These are phyloP conservation scores for Xylaria sp. DNA, from an alignment of 2,329 filamentous ascomycete genomes.

Conservation along the genomic window DNA sequence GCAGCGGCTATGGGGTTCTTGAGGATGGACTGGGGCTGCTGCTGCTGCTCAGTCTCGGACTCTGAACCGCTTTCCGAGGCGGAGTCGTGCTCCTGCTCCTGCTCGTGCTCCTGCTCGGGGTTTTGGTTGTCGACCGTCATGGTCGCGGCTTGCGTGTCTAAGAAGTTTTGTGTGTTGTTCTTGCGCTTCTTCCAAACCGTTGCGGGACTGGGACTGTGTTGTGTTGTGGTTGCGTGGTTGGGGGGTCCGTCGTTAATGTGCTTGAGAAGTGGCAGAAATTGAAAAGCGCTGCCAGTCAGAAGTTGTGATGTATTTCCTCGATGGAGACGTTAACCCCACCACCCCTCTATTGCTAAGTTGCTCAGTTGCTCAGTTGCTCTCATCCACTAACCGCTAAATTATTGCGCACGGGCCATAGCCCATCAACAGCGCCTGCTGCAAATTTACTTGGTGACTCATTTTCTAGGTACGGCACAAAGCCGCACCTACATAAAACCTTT, in stretches of 20 bases:
- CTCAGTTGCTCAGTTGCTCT: background rate
- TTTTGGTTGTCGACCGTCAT: constrained; percentile 30
- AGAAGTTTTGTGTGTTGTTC: background rate
- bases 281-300: constrained; percentile 3
- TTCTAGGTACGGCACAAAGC: background rate
- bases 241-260: background rate
- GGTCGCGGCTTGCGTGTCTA: constrained; percentile 9
- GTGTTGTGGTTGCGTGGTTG: background rate
- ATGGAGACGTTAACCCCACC: constrained; percentile 21
- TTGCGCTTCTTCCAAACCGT: background rate
- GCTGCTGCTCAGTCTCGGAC: constrained; percentile 25
- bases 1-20: constrained; percentile 14
- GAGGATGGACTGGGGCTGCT: constrained; percentile 5
- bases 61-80: constrained; percentile 31
- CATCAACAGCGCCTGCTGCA: background rate
- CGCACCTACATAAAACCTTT: background rate
- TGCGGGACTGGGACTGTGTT: background rate
- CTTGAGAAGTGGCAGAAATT: constrained; percentile 10
- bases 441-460: background rate
- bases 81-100: constrained; percentile 25
- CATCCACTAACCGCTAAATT: background rate
- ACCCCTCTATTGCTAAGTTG: constrained; percentile 12
- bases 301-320: constrained; percentile 18
- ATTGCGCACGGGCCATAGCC: background rate
- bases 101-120: no score